Percentiles rank a stretch among this genome's conserved stretches.
phyloP scores from a whole-genome alignment of 73 alveolate genomes.

The Symbiodinium pilosum region DNA sequence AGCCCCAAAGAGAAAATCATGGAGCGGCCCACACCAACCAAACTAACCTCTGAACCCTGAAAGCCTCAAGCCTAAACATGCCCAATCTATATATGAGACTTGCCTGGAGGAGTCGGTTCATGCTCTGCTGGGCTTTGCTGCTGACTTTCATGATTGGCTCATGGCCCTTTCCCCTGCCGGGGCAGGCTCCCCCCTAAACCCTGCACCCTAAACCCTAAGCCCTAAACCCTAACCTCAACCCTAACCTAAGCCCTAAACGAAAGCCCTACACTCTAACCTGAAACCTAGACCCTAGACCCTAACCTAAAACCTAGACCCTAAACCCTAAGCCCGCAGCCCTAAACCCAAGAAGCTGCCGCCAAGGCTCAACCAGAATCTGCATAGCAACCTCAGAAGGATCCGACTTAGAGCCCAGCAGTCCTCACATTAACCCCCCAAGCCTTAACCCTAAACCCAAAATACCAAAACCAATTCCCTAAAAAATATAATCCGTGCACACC shows the following conservation, averaged over 20 bases:
- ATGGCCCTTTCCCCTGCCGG: no score
- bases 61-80: background rate
- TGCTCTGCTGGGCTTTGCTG: no score
- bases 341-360: background rate
- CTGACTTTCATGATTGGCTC: no score
- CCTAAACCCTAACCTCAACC: background rate
- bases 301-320: background rate
- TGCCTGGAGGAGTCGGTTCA: no score
- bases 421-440: background rate
- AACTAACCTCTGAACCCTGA: background rate
- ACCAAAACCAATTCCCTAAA: no score
- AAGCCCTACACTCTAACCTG: background rate
- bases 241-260: background rate
- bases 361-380: background rate
- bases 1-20: no score
- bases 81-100: no score
- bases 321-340: background rate
- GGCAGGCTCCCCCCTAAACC: no score
- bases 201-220: background rate
- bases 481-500: background rate
- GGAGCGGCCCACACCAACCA: background rate
- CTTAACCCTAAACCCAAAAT: background rate
- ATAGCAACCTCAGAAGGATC: background rate
- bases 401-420: background rate
- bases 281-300: background rate